Evolutionary conservation across 352 stramenopile species (phyloP).

Genomic region (Globisporangium solare): DNA sequence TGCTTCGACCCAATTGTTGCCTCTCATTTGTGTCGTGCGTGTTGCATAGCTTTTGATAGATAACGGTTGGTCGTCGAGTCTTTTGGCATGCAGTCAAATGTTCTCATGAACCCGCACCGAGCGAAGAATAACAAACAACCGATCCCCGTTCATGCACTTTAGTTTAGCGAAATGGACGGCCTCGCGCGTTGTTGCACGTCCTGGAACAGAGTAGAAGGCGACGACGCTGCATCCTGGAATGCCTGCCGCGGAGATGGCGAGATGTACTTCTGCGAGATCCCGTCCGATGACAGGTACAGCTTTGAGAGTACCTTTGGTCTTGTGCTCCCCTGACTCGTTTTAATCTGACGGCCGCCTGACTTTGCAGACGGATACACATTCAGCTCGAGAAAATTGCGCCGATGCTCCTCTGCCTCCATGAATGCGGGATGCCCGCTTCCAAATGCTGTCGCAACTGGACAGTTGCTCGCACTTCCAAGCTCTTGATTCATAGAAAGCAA

Average conservation of each 20-base stretch:
- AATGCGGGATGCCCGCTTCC: background rate
- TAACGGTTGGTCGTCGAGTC: background rate
- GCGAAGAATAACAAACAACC: background rate
- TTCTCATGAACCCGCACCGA: no score
- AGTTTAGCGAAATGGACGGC: constrained; percentile 14
- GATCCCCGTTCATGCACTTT: background rate
- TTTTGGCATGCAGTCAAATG: no score
- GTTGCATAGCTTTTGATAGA: constrained; percentile 1
- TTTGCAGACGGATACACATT: constrained; percentile 48
- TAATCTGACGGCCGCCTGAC: constrained; percentile 49
- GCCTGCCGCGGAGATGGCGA: constrained; percentile 26
- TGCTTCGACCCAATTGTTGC: background rate
- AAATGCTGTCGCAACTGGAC: background rate
- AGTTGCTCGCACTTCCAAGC: background rate
- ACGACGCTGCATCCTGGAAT: constrained; percentile 11
- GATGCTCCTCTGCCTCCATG: constrained; percentile 31
- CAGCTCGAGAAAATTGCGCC: constrained; percentile 48
- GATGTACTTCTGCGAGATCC: constrained; percentile 70
- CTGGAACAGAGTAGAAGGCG: constrained; percentile 7
- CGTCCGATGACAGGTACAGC: constrained; percentile 69
- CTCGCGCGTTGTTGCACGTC: constrained; percentile 12
- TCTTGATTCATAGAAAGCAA: constrained; percentile 20
- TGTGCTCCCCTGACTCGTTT: constrained; percentile 47
- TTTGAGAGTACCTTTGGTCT: constrained; percentile 52
- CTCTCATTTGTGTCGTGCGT: background rate